Evolutionary conservation across 2,329 filamentous ascomycete species (phyloP).

Genomic region (Colletotrichum gigasporum): DNA sequence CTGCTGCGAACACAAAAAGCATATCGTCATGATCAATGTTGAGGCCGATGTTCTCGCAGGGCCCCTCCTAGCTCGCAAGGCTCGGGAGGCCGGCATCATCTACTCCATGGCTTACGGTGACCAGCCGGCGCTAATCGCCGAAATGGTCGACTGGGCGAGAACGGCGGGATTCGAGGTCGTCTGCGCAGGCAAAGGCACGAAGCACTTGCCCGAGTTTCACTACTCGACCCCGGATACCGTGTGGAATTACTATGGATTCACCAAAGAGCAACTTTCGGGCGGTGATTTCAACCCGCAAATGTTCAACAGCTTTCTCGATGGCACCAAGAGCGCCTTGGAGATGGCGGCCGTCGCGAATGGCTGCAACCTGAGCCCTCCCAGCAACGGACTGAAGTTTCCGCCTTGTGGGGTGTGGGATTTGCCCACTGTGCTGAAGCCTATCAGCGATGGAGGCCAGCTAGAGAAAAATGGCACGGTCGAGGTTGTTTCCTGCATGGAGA

Average conservation of each 20-base stretch:
- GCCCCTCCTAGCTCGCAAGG: conserved; percentile 49
- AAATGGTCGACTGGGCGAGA: conserved; percentile 53
- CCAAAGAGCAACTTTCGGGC: conserved; percentile 50
- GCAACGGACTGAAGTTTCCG: conserved; percentile 51
- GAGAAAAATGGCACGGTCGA: conserved; percentile 54
- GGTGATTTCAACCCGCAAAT: conserved; percentile 57
- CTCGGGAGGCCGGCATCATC: conserved; percentile 54
- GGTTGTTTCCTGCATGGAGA: conserved; percentile 54
- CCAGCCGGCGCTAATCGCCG: conserved; percentile 53
- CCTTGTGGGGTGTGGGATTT: conserved; percentile 54
- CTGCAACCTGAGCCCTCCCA: conserved; percentile 51
- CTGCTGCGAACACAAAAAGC: conserved; percentile 57
- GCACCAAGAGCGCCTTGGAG: conserved; percentile 56
- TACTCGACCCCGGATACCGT: conserved; percentile 56
- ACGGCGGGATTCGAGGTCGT: conserved; percentile 55
- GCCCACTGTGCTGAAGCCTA: conserved; percentile 50
- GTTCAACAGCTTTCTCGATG: conserved; percentile 59
- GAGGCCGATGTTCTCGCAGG: conserved; percentile 55
- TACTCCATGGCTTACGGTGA: conserved; percentile 58
- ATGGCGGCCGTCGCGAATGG: conserved; percentile 59
- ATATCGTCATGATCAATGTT: conserved; percentile 58
- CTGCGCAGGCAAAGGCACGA: conserved; percentile 56
- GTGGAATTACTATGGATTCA: conserved; percentile 57
- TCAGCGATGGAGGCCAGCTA: conserved; percentile 49
- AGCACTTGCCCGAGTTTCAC: conserved; percentile 55